A percentile compares a stretch with the other conserved stretches of the same genome.
Evolutionary conservation across 1,284 basidiomycete species (phyloP).

Genomic region (Cryptococcus sp.): DNA sequence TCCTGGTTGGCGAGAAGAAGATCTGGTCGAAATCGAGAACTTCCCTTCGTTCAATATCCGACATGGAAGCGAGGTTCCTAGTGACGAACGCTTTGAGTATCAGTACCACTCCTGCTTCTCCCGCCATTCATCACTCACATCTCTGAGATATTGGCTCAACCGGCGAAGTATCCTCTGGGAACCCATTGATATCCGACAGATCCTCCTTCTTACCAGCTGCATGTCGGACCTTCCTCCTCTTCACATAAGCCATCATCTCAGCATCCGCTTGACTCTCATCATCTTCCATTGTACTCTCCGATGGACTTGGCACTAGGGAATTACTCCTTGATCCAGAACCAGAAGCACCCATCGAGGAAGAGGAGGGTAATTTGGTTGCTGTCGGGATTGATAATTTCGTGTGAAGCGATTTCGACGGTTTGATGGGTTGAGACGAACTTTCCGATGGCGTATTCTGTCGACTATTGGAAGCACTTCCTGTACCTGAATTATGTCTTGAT

Average conservation of each 20-base stretch:
- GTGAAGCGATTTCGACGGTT: constrained; percentile 37
- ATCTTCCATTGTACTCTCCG: constrained; percentile 64
- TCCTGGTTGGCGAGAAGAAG: constrained; percentile 56
- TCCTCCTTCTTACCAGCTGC: constrained; percentile 73
- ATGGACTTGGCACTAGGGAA: constrained; percentile 42
- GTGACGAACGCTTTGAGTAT: constrained; percentile 51
- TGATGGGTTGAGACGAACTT: constrained; percentile 5
- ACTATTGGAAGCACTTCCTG: constrained; percentile 9
- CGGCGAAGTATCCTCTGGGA: constrained; percentile 55
- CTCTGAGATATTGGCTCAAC: constrained; percentile 18
- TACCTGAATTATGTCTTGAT: constrained; percentile 19
- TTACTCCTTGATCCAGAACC: constrained; percentile 20
- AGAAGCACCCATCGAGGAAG: constrained; percentile 34
- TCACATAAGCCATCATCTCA: constrained; percentile 94
- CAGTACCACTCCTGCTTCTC: constrained; percentile 54
- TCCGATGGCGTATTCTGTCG: constrained; percentile 2
- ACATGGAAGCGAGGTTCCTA: constrained; percentile 56
- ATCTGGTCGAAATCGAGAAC: constrained; percentile 81
- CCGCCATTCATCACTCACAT: background rate
- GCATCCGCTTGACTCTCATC: constrained; percentile 89
- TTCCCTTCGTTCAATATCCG: constrained; percentile 85
- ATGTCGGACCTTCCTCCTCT: constrained; percentile 81
- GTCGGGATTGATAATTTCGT: constrained; percentile 29
- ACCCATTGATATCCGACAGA: constrained; percentile 80
- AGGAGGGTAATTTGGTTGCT: constrained; percentile 28